Conservation (phyloP, 2,329 filamentous ascomycete genomes). For the Sphaerulina musiva region DNA sequence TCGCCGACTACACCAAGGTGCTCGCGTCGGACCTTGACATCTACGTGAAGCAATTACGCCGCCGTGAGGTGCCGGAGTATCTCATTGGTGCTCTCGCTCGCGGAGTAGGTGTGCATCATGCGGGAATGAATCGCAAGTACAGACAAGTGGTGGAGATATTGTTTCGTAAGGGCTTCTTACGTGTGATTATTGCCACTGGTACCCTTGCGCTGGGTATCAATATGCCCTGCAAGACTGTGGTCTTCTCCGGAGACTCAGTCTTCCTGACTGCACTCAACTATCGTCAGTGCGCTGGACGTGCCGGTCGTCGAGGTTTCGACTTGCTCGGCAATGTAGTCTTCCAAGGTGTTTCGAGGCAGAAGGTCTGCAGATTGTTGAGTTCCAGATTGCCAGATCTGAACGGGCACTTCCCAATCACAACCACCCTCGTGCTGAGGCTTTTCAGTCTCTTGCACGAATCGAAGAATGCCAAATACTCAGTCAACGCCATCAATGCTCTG, state of each 20-base stretch:
- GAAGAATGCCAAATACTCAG: slow-evolving; percentile 55
- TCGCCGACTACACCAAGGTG: slow-evolving; percentile 57
- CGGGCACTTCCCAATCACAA: slow-evolving; percentile 73
- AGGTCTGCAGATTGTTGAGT: slow-evolving; percentile 63
- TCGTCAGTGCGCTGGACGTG: slow-evolving; percentile 68
- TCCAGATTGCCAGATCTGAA: slow-evolving; percentile 66
- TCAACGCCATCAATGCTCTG: slow-evolving; percentile 57
- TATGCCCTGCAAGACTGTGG: slow-evolving; percentile 76
- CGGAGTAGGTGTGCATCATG: slow-evolving; percentile 70
- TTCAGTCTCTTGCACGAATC: slow-evolving; percentile 62
- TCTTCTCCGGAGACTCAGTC: slow-evolving; percentile 67
- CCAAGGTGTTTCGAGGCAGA: slow-evolving; percentile 55
- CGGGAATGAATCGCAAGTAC: slow-evolving; percentile 72
- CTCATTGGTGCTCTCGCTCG: slow-evolving; percentile 57
- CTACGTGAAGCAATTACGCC: slow-evolving; percentile 48
- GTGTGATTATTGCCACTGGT: slow-evolving; percentile 67
- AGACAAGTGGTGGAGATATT: slow-evolving; percentile 67
- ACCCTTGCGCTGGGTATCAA: slow-evolving; percentile 74
- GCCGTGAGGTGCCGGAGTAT: slow-evolving; percentile 45
- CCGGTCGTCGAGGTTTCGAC: slow-evolving; percentile 74
- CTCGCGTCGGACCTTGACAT: slow-evolving; percentile 53
- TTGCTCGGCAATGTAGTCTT: slow-evolving; percentile 76
- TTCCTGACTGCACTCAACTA: slow-evolving; percentile 71
- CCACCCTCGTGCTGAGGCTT: slow-evolving; percentile 62
- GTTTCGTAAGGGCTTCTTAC: slow-evolving; percentile 65